Conservation (phyloP, 2,329 filamentous ascomycete species). For the Aspergillus pseudoterreus region DNA sequence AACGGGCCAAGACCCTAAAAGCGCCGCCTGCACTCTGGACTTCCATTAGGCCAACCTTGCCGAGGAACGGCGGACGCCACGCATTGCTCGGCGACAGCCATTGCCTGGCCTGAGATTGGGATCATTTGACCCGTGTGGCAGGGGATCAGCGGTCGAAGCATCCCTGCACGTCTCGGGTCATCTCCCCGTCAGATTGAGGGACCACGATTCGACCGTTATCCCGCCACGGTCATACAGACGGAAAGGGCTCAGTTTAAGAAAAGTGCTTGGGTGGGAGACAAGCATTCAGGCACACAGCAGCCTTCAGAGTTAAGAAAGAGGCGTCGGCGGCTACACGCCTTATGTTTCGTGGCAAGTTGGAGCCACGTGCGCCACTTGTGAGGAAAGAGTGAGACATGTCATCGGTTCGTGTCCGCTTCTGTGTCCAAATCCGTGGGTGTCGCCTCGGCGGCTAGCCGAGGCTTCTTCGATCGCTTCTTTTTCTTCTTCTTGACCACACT, state of each 20-base stretch:
- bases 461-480: conserved; percentile 23
- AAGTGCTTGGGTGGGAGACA: no score
- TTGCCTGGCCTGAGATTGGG: conserved; percentile 1
- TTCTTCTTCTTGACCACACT: conserved; percentile 15
- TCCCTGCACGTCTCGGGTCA: neutral
- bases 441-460: conserved; percentile 16
- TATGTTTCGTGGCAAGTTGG: no score
- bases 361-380: conserved; percentile 1
- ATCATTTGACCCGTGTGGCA: neutral
- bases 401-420: conserved; percentile 5
- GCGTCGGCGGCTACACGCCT: no score
- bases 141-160: neutral
- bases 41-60: conserved; percentile 4
- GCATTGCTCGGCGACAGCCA: conserved; percentile 1
- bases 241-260: no score
- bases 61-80: neutral
- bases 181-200: neutral
- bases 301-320: no score
- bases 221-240: no score
- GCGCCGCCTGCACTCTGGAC: conserved; percentile 3
- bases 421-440: neutral
- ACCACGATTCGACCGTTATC: no score
- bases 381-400: neutral
- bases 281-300: no score
- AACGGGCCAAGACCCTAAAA: conserved; percentile 11